Evolutionary conservation across 371 early-diverging fungal species (phyloP), one percentile per base, ranked within the genome.

Genomic region (Haplosporangium sp.): DNA sequence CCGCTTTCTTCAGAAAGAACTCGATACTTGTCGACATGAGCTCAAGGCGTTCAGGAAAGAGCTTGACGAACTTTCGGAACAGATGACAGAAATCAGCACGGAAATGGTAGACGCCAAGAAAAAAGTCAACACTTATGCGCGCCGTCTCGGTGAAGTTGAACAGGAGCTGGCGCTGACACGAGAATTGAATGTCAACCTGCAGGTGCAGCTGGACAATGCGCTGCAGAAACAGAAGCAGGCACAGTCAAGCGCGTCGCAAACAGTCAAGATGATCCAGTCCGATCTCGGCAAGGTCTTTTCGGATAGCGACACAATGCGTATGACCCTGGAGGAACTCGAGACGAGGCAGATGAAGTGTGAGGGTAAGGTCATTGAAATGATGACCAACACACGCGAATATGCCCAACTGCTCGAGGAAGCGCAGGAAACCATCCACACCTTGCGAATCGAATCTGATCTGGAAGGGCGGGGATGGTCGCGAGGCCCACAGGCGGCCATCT

Each of bases 331-430:
- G 38, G 89, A 90, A 67, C 68, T 90, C n/a, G 91, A 90, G 70
- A 64, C 81, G 0, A 86, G 89, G 16, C 91, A 90, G 56, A 67
- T 84, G 16, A 86, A 89, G 55, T 87, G 86, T 40, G 91, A 90
- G 54, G 87, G 86, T 40, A 85, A 85, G 61, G 73, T 90, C 18
- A 82, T 86, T 21, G 83, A 84, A 40, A 87, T 90, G 87, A 87
- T 89, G 43, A 85, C 86, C 43, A 87, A 88, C 60, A 89, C 91
- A 12, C 83, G 88, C 59, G 89, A 90, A 69, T 90, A 90, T 74
- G 88, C 91, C 9, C 69, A 83, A 16, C 54, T 88, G 51, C 82
- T 90, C 20, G 89, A 90, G 61, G 87, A 89, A 62, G 91, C 91
- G 3, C 91, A 90, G 64, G 88, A 89, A 71, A 89, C 89, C 11